phyloP scores from a whole-genome alignment of 345 rosid genomes.

The Hibiscus mutabilis region DNA sequence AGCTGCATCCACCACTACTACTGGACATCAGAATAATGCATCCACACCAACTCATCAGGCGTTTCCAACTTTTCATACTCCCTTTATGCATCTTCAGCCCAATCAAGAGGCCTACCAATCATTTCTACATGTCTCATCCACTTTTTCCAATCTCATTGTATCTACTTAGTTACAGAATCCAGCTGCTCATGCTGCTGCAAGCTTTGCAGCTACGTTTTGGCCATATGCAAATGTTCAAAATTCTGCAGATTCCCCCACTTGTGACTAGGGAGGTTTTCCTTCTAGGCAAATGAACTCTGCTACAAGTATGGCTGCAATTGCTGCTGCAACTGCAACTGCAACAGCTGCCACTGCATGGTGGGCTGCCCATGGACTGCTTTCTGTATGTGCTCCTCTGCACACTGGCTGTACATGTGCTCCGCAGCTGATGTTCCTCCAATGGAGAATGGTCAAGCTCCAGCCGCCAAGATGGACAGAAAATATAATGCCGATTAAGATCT shows the following conservation, averaged over 20 bases:
- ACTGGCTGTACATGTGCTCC: slow-evolving; percentile 45
- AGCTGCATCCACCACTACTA: slow-evolving; percentile 49
- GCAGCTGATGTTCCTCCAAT: slow-evolving; percentile 31
- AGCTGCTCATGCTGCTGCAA: slow-evolving; percentile 78
- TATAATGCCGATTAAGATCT: slow-evolving; percentile 27
- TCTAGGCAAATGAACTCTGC: slow-evolving; percentile 40
- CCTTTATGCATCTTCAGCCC: slow-evolving; percentile 35
- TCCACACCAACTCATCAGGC: slow-evolving; percentile 39
- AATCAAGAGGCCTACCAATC: slow-evolving; percentile 61
- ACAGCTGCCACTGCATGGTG: slow-evolving; percentile 99
- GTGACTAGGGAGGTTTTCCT: slow-evolving; percentile 32
- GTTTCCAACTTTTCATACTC: slow-evolving; percentile 49
- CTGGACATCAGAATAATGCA: slow-evolving; percentile 32
- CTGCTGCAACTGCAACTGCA: slow-evolving; percentile 85
- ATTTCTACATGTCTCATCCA: slow-evolving; percentile 62
- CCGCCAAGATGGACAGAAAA: slow-evolving; percentile 26
- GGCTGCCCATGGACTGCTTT: slow-evolving; percentile 88
- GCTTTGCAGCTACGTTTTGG: slow-evolving; percentile 73
- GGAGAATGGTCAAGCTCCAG: slow-evolving; percentile 31
- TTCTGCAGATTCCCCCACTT: slow-evolving; percentile 43
- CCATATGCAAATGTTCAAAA: slow-evolving; percentile 52
- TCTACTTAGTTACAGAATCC: slow-evolving; percentile 77
- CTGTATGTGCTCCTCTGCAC: slow-evolving; percentile 61
- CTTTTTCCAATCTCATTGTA: slow-evolving; percentile 62
- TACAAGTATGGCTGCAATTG: slow-evolving; percentile 67